Percentiles rank a stretch among this genome's conserved stretches.
Evolutionary conservation across 2,329 filamentous ascomycete genomes (phyloP).

Genomic region (Epichloe hybrida): DNA sequence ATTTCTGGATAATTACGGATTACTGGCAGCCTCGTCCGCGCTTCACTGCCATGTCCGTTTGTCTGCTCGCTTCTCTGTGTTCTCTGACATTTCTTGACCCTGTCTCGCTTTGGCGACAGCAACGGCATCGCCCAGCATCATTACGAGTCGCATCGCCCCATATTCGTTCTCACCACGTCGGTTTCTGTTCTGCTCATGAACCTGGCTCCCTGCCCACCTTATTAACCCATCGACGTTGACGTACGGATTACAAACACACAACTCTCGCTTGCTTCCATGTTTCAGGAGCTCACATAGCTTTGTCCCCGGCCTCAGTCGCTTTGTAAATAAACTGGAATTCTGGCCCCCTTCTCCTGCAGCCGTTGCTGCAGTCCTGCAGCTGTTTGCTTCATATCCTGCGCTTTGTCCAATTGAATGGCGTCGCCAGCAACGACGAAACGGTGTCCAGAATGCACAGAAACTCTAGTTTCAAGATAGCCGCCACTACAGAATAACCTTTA

Average conservation of each 20-base stretch:
- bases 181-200: neutral
- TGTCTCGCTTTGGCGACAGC: conserved; percentile 1
- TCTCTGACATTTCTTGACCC: neutral
- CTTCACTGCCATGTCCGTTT: neutral
- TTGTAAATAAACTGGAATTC: neutral
- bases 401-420: conserved; percentile 9
- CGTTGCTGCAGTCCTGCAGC: neutral
- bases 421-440: conserved; percentile 4
- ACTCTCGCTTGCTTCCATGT: conserved; percentile 5
- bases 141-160: neutral
- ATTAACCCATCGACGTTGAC: neutral
- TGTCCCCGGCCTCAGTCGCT: neutral
- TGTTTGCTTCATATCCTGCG: conserved; percentile 1
- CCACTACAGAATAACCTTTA: conserved; percentile 6
- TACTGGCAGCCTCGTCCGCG: neutral
- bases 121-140: neutral
- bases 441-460: conserved; percentile 11
- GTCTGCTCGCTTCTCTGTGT: neutral
- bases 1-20: neutral
- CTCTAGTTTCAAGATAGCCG: conserved; percentile 9
- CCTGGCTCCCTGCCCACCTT: neutral
- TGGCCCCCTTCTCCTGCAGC: neutral
- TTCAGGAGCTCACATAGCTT: conserved; percentile 3
- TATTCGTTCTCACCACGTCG: neutral
- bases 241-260: neutral